These are phyloP conservation scores for Kodamaea kakaduensis DNA, from an alignment of 805 yeast genomes.

Conservation along the genomic window DNA sequence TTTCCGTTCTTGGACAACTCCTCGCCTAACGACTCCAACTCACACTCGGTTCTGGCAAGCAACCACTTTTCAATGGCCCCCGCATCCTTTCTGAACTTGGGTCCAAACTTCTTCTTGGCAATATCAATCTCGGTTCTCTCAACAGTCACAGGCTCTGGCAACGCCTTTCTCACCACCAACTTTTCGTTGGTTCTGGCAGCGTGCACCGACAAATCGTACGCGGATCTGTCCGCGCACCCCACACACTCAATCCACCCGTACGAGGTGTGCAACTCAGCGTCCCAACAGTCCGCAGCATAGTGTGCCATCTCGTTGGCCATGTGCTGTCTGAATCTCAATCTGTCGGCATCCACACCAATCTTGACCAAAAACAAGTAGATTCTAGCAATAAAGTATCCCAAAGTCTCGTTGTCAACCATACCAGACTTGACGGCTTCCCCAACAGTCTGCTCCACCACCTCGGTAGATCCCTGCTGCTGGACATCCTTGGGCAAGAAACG, in stretches of 20 bases:
- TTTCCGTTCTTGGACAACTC: conserved; percentile 61
- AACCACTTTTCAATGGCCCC: conserved; percentile 85
- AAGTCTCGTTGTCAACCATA: conserved; percentile 93
- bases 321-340: conserved; percentile 96
- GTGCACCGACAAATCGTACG: conserved; percentile 94
- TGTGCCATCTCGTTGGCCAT: conserved; percentile 99
- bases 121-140: conserved; percentile 81
- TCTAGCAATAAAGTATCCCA: conserved; percentile 95
- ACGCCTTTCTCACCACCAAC: conserved; percentile 86
- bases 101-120: conserved; percentile 96
- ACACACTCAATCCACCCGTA: conserved; percentile 99
- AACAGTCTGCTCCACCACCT: conserved; percentile 57
- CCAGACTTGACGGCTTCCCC: conserved; percentile 89
- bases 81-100: conserved; percentile 95
- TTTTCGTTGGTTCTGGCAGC: conserved; percentile 93
- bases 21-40: conserved; percentile 69
- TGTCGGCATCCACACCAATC: conserved; percentile 83
- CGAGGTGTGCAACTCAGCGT: conserved; percentile 91
- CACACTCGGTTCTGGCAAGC: conserved; percentile 71
- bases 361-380: conserved; percentile 78
- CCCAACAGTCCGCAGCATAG: conserved; percentile 99
- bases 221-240: conserved; percentile 99
- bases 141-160: conserved; percentile 78
- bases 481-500: conserved; percentile 80
- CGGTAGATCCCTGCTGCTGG: conserved; percentile 82